Conservation (phyloP, 2,329 filamentous ascomycete genomes). For the Pyrenochaeta sp. region DNA sequence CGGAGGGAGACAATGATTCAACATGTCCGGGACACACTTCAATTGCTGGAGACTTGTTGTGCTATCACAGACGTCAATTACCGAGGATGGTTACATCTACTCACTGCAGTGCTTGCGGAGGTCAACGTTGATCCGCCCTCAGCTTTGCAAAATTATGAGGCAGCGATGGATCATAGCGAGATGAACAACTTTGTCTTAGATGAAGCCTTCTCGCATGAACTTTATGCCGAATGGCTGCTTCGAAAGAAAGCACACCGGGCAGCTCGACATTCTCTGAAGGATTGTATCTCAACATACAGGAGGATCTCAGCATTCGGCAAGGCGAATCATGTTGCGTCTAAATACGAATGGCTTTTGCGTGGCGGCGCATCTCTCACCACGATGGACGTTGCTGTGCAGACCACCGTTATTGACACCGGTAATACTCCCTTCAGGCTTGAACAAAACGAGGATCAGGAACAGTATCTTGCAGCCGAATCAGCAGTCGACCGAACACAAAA, state of each 20-base stretch:
- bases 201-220: conserved; percentile 75
- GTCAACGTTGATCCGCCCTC: conserved; percentile 61
- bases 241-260: conserved; percentile 71
- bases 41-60: conserved; percentile 71
- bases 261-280: conserved; percentile 72
- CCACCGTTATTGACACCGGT: conserved; percentile 65
- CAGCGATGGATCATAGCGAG: conserved; percentile 74
- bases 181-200: conserved; percentile 73
- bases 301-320: conserved; percentile 75
- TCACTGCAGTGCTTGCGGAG: conserved; percentile 75
- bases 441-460: conserved; percentile 54
- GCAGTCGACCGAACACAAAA: conserved; percentile 58
- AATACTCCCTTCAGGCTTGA: conserved; percentile 54
- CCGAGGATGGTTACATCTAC: conserved; percentile 70
- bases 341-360: conserved; percentile 72
- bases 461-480: conserved; percentile 47
- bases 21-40: conserved; percentile 64
- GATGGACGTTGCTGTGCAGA: conserved; percentile 73
- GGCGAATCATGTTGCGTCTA: conserved; percentile 71
- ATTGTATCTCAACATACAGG: conserved; percentile 73
- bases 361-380: conserved; percentile 68
- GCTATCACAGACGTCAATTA: conserved; percentile 75
- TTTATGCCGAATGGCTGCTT: conserved; percentile 76
- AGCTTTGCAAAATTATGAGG: conserved; percentile 72
- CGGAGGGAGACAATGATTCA: conserved; percentile 60